Evolutionary conservation across 1,139 yeast species (phyloP), one percentile per base, ranked within the genome.

Genomic region (Torulaspora pretoriensis): DNA sequence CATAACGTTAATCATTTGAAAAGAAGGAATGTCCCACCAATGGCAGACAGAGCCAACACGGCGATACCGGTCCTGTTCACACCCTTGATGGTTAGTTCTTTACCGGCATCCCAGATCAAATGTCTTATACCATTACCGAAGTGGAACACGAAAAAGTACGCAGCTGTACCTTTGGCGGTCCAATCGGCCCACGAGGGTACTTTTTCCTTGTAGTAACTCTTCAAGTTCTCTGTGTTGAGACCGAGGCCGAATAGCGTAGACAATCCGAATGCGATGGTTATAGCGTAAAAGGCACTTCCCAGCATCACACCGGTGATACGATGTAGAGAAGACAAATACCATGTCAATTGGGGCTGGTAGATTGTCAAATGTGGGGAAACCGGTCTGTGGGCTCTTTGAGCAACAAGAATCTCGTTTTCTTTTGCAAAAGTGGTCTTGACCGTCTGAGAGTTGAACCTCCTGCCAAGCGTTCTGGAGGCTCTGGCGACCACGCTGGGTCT

Each of bases 61-160:
- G 78, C 71, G 68, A 88, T 88, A 53, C 97, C 97, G 38, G 97
- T 89, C 71, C 85, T 79, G 78, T 85, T 85, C 50, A 94, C 97
- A 57, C 95, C 97, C 65, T 82, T 78, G 56, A 86, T 61, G 52
- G 89, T 76, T 66, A 90, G 77, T 67, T 83, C 87, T 57, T 71
- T 74, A 63, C 95, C 95, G 45, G 80, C 67, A 68, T 92, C 97
- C 97, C 97, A 92, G 47, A 87, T 63, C 70, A 90, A 72, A 68
- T 92, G 98, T 77, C 98, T 86, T 52, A 90, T 53, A 59, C 97
- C 97, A 68, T 90, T 89, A 66, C 74, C 78, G 41, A 76, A 64
- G 68, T 92, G 98, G 82, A 77, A 89, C 36, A 85, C 85, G 68
- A 92, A 89, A 55, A 97, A 92, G 70, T 78, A 77, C 4, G 95